Evolutionary conservation across 805 yeast species (phyloP), one percentile per base, ranked within the genome.

Genomic region (Candida insectorum): DNA sequence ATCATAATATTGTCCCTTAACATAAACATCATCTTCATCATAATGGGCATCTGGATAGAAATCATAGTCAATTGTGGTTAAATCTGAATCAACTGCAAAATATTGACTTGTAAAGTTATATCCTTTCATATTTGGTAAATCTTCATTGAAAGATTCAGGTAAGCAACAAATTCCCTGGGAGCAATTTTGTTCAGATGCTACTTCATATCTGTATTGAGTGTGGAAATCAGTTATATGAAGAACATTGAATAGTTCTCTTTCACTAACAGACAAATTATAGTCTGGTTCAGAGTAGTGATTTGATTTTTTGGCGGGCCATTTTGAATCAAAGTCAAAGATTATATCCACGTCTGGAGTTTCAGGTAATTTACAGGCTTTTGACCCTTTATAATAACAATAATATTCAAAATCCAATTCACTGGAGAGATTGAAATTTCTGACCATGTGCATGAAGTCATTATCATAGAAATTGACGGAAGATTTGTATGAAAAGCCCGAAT

Each of bases 191-290:
- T 77, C 84, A 4, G 71, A 53, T 18, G 79, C 79, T 8, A 72
- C 52, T 12, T 60, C 51, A 51, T 72, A 77, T 40, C 73, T 73
- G 33, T 71, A 48, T 48, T 79, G 76, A 25, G 78, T 52, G 52
- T 81, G 85, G 52, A 79, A 71, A 47, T 81, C 88, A 16, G 79
- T 69, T 16, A 81, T 46, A 46, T 81, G 89, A 39, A 81, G 58
- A 2, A 79, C 86, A 39, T 78, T 75, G 52, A 79, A 75, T 1
- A 68, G 59, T 42, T 45, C 37, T 3, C 44, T 40, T 24, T 44
- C 43, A 15, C 9, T 19, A 15, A 23, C 18, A 8, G 11, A 8
- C 23, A 20, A 11, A 10, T 14, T 20, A 46, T 60, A 63, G 8
- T 28, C 40, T 10, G 71, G 69, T 36, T 60, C 58, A 11, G 15